phyloP scores from a whole-genome alignment of 2,329 filamentous ascomycete genomes.

The Ceratocystis cubensis region DNA sequence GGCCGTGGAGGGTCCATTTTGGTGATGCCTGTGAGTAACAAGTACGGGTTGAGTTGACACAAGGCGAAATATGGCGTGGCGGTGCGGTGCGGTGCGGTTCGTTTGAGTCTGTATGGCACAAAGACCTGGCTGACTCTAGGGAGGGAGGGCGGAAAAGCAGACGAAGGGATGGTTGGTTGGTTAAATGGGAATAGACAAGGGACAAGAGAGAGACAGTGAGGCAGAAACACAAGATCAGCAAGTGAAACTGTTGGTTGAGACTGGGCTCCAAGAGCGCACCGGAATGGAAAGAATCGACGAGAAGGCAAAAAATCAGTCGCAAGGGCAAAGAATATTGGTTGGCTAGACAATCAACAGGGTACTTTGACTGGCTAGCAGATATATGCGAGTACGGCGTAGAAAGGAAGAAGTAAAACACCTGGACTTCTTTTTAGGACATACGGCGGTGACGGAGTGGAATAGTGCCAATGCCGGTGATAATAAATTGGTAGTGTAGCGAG shows the following conservation, averaged over 20 bases:
- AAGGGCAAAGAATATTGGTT: neutral
- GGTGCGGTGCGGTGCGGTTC: neutral
- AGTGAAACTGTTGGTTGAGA: constrained; percentile 3
- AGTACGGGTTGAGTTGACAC: neutral
- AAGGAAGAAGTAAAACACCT: neutral
- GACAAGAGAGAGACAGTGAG: constrained; percentile 5
- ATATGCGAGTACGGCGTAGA: neutral
- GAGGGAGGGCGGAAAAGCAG: constrained; percentile 2
- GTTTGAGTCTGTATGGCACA: neutral
- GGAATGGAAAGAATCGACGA: constrained; percentile 9
- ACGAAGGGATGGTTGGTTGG: neutral
- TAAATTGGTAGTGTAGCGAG: neutral
- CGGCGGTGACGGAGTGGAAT: neutral
- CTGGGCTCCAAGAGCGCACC: neutral
- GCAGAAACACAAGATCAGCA: constrained; percentile 10
- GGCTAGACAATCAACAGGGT: neutral
- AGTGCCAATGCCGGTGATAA: neutral
- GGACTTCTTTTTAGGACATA: neutral
- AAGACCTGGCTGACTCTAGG: neutral
- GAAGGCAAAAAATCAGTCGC: neutral
- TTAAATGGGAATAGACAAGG: constrained; percentile 8
- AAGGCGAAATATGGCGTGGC: neutral
- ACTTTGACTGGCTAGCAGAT: neutral
- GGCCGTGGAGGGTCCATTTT: constrained; percentile 43
- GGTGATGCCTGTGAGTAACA: neutral